Evolutionary conservation across 768 basidiomycete species (phyloP).

Genomic region (Lanmaoa rubissima): DNA sequence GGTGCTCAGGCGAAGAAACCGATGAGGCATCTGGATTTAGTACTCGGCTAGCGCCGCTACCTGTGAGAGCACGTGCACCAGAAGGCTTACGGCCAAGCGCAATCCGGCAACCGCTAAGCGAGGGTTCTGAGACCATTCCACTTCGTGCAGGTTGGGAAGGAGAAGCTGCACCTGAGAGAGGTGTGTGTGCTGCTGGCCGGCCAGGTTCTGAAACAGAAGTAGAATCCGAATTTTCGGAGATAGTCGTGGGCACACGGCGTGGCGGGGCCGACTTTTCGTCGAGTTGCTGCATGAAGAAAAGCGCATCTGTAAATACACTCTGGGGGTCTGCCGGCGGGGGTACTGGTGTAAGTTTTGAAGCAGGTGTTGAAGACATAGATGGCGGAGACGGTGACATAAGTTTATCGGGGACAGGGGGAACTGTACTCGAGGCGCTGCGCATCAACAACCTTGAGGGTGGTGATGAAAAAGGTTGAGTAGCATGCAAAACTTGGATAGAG

Average conservation of each 20-base stretch:
- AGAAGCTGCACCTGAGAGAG: conserved; percentile 25
- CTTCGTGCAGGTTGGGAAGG: conserved; percentile 20
- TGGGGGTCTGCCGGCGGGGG: conserved; percentile 25
- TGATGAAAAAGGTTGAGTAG: conserved; percentile 10
- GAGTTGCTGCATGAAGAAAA: conserved; percentile 68
- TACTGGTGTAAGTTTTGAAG: conserved; percentile 26
- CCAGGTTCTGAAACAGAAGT: conserved; percentile 33
- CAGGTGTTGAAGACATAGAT: conserved; percentile 24
- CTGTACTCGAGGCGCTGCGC: conserved; percentile 8
- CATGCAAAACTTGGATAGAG: conserved; percentile 32
- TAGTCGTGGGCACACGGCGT: conserved; percentile 45
- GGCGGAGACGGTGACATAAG: conserved; percentile 14
- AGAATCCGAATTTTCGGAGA: conserved; percentile 42
- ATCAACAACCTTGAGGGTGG: conserved; percentile 11
- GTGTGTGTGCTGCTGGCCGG: conserved; percentile 7
- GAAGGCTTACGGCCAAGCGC: conserved; percentile 67
- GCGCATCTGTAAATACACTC: conserved; percentile 51
- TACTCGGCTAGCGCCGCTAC: conserved; percentile 35
- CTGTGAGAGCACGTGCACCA: conserved; percentile 71
- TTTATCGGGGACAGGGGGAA: conserved; percentile 32
- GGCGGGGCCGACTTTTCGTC: conserved; percentile 33
- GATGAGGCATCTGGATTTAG: conserved; percentile 35
- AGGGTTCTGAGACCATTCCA: conserved; percentile 31
- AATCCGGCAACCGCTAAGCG: conserved; percentile 38
- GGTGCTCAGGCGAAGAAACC: conserved; percentile 38